Evolutionary conservation across 345 rosid species (phyloP), one percentile per base, ranked within the genome.

Genomic region (Corymbia maculata): DNA sequence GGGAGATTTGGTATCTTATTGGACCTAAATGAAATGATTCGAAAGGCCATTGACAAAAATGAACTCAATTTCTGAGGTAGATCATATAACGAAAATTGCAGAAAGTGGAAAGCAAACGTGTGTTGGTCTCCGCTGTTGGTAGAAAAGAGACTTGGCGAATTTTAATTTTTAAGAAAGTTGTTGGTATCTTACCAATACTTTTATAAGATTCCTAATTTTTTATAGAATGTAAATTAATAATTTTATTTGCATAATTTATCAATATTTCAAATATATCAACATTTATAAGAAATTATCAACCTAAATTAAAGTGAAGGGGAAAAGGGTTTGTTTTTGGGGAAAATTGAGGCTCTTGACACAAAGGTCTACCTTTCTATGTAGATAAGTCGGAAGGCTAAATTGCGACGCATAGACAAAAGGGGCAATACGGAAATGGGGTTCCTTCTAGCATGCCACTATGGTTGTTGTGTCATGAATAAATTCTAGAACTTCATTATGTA

Each of bases 141-240:
- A 0, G 12, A 6, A 61, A 61, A 61, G 15, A 61, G 0, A 61
- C 68, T 12, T 12, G 10, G 9, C 0, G 5, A 55, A 4, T 21
- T 55, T 53, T 55, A 19, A 55, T 55, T 21, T 55, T 21, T 8
- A 21, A 55, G 4, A 1, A 2, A 61, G 16, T 26, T 26, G 8
- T 61, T 61, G 59, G 24, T 55, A 8, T 55, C 5, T 55, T 55
- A 21, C 8, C 61, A 8, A 8, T 55, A 55, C 5, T 55, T 55
- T 9, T 21, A 21, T 22, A 4, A 55, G 42, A 55, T 55, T 0
- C 3, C 2, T 0, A 9, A 3, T 55, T 21, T 55, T 55, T 55
- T 55, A 21, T 55, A 55, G 26, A 19, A 55, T 55, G 61, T 55
- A 55, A 8, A 55, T 55, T 55, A 8, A 8, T 5, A 21, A 55